These are phyloP conservation scores for Diaporthe nobilis DNA, from an alignment of 2,329 filamentous ascomycete species.

Conservation along the genomic window DNA sequence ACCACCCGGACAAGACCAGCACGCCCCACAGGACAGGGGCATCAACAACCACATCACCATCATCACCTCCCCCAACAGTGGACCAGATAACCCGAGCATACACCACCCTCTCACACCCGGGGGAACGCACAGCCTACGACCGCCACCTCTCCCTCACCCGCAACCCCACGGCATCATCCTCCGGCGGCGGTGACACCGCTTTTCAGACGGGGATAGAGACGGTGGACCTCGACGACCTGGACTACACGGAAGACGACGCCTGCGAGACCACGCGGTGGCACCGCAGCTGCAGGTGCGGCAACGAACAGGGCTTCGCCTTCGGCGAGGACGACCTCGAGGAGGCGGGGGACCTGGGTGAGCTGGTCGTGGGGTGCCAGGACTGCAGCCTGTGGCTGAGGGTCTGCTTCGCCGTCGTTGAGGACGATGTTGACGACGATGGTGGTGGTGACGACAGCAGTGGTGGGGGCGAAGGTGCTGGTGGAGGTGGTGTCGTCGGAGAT, in stretches of 20 bases:
- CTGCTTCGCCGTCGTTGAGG: slow-evolving; percentile 70
- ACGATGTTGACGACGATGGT: slow-evolving; percentile 45
- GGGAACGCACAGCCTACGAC: slow-evolving; percentile 68
- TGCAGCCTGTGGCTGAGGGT: slow-evolving; percentile 78
- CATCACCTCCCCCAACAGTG: slow-evolving; percentile 75
- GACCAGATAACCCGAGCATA: slow-evolving; percentile 76
- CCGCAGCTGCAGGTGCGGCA: slow-evolving; percentile 74
- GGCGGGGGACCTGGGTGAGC: slow-evolving; percentile 69
- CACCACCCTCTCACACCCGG: slow-evolving; percentile 66
- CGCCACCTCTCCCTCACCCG: slow-evolving; percentile 56
- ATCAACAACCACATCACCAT: slow-evolving; percentile 58
- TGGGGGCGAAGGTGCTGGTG: slow-evolving; percentile 5
- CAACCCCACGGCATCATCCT: slow-evolving; percentile 7
- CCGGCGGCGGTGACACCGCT: slow-evolving; percentile 39
- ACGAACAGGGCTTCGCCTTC: slow-evolving; percentile 71
- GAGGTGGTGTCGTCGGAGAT: slow-evolving; percentile 1
- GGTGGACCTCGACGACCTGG: slow-evolving; percentile 76
- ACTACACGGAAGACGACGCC: slow-evolving; percentile 60
- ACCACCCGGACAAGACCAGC: slow-evolving; percentile 74
- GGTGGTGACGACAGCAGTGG: slow-evolving; percentile 14
- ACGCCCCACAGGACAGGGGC: not conserved
- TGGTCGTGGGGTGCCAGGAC: slow-evolving; percentile 75
- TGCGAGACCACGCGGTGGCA: slow-evolving; percentile 63
- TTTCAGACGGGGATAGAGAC: slow-evolving; percentile 74
- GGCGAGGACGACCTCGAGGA: slow-evolving; percentile 72